Evolutionary conservation across 2,329 filamentous ascomycete genomes (phyloP), one percentile per base, ranked within the genome.

Genomic region (Stemphylium lycopersici): DNA sequence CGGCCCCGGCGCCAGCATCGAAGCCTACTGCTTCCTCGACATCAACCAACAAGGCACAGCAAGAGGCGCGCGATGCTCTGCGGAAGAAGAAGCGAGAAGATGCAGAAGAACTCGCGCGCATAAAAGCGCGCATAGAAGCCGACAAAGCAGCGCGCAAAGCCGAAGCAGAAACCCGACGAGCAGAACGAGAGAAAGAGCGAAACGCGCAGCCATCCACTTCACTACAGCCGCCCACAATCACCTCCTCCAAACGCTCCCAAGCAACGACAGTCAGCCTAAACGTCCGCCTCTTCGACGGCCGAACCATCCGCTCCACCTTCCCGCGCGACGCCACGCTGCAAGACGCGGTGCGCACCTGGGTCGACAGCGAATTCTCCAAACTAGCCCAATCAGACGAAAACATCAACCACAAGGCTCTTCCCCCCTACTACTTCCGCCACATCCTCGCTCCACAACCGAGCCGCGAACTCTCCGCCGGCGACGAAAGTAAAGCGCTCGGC

Each of bases 231-330:
- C 39, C 32, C 47, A 58, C 31, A 42, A 46, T 29, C 49, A 47
- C 32, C 51, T 68, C 62, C 33, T 71, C 68, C 52, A 62, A 49
- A 42, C 66, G 66, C 13, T 68, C 70, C 6, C 69, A 68, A 59
- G 49, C 73, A 64, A 63, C 65, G 53, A 62, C 63, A 7, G 70
- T 76, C 11, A 65, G 69, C 15, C 78, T 97, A 1, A 91, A 95
- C 66, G 84, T 96, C 15, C 85, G 93, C 6, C 80, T 96, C 0
- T 90, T 96, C 52, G 91, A 97, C 69, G 93, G 93, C 8, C 88
- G 87, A 10, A 92, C 87, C 1, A 84, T 97, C 15, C 86, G 91
- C 36, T 83, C 82, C 3, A 86, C 84, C 15, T 96, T 97, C 72
- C 79, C 85, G 10, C 84, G 86, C 18, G 78, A 78, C 2, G 80